Conservation (phyloP, 257 asterid genomes). For the Primulina huaijiensis region DNA sequence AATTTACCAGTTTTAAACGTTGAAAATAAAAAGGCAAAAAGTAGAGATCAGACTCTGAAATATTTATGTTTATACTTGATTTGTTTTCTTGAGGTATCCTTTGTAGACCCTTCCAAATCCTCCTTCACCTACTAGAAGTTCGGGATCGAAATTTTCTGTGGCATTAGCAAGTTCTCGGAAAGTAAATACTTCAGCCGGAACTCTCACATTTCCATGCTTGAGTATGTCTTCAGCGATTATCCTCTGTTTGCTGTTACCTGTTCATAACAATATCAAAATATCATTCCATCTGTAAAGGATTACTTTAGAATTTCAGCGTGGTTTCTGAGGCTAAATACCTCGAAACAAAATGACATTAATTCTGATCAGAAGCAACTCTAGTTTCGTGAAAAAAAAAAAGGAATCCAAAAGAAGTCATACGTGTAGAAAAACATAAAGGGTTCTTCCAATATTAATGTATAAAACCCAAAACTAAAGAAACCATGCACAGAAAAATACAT, state of each 20-base stretch:
- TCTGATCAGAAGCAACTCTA: no score
- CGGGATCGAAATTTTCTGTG: constrained; percentile 80
- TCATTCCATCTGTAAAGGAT: no score
- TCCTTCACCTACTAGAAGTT: constrained; percentile 72
- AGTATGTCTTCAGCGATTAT: constrained; percentile 45
- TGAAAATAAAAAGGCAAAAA: neutral
- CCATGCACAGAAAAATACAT: neutral
- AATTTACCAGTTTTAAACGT: no score
- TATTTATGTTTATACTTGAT: constrained; percentile 40
- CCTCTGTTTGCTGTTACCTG: constrained; percentile 56
- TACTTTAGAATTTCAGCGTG: no score
- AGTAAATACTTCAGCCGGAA: constrained; percentile 69
- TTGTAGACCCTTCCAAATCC: constrained; percentile 86
- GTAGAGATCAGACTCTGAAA: neutral
- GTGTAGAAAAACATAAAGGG: no score
- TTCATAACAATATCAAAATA: neutral
- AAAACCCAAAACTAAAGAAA: no score
- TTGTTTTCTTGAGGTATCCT: constrained; percentile 66
- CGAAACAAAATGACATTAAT: no score
- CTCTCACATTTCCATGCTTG: constrained; percentile 38
- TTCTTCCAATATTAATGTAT: no score
- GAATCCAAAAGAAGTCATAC: no score
- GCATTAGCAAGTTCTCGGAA: constrained; percentile 77
- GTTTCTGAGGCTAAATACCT: no score
- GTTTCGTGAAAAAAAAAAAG: no score